A percentile compares a stretch with the other conserved stretches of the same genome.
phyloP scores from a whole-genome alignment of 2,329 filamentous ascomycete species.

The Graphilbum ipis-grandicollis region DNA sequence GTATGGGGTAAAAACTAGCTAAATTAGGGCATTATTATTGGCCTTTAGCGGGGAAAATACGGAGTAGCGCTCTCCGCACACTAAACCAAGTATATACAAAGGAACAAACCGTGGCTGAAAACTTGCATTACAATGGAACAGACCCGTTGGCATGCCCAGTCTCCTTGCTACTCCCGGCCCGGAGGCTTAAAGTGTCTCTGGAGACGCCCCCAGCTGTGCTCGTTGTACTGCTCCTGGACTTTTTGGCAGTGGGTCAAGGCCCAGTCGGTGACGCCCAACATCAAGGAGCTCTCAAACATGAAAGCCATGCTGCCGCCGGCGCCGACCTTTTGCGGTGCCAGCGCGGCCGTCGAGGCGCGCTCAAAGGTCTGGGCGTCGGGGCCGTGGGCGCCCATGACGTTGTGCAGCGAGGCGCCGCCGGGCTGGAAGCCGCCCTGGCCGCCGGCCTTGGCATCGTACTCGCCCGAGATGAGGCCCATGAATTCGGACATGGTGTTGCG shows the following conservation, averaged over 20 bases:
- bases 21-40: no score
- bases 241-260: constrained; percentile 40
- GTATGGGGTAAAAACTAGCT: no score
- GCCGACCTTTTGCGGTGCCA: constrained; percentile 36
- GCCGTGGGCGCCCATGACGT: constrained; percentile 51
- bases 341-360: constrained; percentile 34
- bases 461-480: constrained; percentile 39
- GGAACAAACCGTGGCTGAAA: no score
- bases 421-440: constrained; percentile 40
- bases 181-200: background rate
- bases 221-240: constrained; percentile 51
- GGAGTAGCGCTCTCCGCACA: no score
- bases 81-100: no score
- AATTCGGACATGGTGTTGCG: constrained; percentile 50
- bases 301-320: constrained; percentile 44
- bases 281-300: constrained; percentile 51
- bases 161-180: no score
- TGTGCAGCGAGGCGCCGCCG: constrained; percentile 43
- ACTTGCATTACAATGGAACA: no score
- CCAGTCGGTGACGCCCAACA: constrained; percentile 58
- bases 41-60: no score
- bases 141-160: no score
- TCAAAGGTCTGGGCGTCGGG: constrained; percentile 39
- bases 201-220: constrained; percentile 59
- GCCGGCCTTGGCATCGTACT: constrained; percentile 43